Evolutionary conservation across 108 stramenopile genomes (phyloP).

Genomic region (Nitzschia sp.): DNA sequence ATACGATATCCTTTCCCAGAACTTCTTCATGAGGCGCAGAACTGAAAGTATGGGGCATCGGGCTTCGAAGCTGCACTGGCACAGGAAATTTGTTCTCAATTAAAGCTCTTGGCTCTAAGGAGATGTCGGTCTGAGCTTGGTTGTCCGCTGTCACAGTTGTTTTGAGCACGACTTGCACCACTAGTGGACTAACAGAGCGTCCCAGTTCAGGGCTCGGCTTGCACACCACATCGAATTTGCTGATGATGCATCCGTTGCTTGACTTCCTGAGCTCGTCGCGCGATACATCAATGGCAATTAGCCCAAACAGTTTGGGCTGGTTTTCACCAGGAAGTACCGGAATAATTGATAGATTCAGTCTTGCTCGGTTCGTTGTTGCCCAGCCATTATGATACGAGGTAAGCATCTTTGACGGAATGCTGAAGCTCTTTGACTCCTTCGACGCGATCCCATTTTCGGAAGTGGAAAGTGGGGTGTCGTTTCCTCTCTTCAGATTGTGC

Average conservation of each 20-base stretch:
- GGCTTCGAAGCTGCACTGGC: conserved; percentile 60
- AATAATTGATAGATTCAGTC: conserved; percentile 4
- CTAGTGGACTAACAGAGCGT: conserved; percentile 24
- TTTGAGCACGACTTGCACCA: conserved; percentile 49
- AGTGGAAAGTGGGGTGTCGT: conserved; percentile 5
- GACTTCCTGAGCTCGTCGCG: conserved; percentile 20
- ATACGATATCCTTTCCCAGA: conserved; percentile 25
- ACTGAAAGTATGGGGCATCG: conserved; percentile 82
- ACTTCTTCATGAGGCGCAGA: conserved; percentile 9
- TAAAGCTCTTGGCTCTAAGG: conserved; percentile 64
- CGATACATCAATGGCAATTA: conserved; percentile 10
- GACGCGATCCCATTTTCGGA: conserved; percentile 17
- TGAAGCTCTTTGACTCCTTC: conserved; percentile 13
- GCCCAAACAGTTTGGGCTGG: neutral
- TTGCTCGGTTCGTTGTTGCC: conserved; percentile 8
- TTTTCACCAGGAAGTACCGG: neutral
- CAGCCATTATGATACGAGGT: conserved; percentile 6
- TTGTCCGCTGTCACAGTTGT: conserved; percentile 46
- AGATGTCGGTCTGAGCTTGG: conserved; percentile 60
- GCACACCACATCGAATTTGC: conserved; percentile 32
- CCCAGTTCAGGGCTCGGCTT: neutral
- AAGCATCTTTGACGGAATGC: conserved; percentile 1
- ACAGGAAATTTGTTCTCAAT: conserved; percentile 75
- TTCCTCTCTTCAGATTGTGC: conserved; percentile 12
- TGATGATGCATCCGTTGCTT: neutral